Evolutionary conservation across 148 eudicot genomes (phyloP), one percentile per base, ranked within the genome.

Genomic region (Rhododendron vialii): DNA sequence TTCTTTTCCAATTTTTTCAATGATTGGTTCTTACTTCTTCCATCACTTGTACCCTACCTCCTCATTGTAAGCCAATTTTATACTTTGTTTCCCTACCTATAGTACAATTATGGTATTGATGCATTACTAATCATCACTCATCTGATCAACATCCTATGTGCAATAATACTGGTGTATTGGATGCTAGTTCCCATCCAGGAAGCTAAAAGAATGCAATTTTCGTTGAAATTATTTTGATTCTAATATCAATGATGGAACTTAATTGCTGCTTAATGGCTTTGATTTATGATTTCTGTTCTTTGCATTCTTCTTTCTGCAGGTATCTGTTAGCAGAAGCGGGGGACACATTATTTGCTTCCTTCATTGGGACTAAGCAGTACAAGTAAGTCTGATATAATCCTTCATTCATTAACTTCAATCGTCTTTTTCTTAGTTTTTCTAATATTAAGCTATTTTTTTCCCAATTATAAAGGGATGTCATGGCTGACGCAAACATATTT

Each of bases 331-430:
- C 99, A 76, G 99, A 97, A 90, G 93, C 98, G 63, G 98, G 98
- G 67, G 99, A 97, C 87, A 97, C 99, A 18, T 91, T 97, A 86
- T 97, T 92, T 92, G 99, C 99, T 82, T 95, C 99, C 82, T 97
- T 97, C 83, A 88, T 95, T 67, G 99, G 99, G 84, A 97, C 99
- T 76, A 97, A 92, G 91, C 92, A 93, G 88, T 95, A 97, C 92
- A 97, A 95, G 99, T 96, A 91, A 89, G 98, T 90, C 35, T 83
- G 87, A 38, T 65, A 57, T 86, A 3, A 43, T 83, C 74, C 43
- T 81, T 61, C 47, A 26, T 83, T 82, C 9, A 22, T 20, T 59
- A 20, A 6, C n/a, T 59, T 59, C 36, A 38, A 59, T 12, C 45
- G 57, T 36, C 75, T 78, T 71, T 79, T 51, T 33, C 77, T 79